These are phyloP conservation scores for Pogostemon cablin DNA, from an alignment of 257 asterid species.

Conservation along the genomic window DNA sequence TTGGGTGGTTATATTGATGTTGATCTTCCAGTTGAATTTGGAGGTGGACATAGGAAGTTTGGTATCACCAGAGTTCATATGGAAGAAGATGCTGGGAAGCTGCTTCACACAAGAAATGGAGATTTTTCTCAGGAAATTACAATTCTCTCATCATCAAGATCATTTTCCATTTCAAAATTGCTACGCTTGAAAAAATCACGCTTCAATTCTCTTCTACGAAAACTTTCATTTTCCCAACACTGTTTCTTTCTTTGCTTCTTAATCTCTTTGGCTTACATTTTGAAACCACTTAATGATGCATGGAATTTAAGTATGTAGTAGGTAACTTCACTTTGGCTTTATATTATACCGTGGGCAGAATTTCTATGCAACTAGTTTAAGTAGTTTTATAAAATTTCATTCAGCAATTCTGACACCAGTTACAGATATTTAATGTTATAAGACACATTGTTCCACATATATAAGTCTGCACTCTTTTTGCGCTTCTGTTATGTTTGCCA, in stretches of 20 bases:
- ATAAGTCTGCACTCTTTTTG: background rate
- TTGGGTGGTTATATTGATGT: conserved; percentile 76
- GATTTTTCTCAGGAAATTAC: conserved; percentile 74
- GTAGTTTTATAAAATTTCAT: background rate
- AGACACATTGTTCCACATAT: conserved; percentile 16
- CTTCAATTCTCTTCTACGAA: conserved; percentile 1
- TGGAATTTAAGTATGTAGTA: background rate
- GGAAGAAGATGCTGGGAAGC: conserved; percentile 99
- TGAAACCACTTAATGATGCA: background rate
- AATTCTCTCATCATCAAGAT: conserved; percentile 7
- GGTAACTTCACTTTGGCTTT: background rate
- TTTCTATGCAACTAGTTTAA: conserved; percentile 12
- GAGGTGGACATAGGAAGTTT: conserved; percentile 94
- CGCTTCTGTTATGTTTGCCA: conserved; percentile 16
- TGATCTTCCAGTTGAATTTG: conserved; percentile 91
- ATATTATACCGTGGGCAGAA: background rate
- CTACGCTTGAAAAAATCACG: background rate
- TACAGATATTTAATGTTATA: background rate
- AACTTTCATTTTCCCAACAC: background rate
- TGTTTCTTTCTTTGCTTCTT: conserved; percentile 6
- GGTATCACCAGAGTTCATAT: conserved; percentile 95
- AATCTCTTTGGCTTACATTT: conserved; percentile 7
- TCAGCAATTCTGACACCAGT: background rate
- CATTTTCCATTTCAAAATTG: background rate
- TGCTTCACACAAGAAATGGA: conserved; percentile 78